Base-by-base conservation (phyloP, 2,329 filamentous ascomycete genomes). In the Colletotrichum eremochloae region DNA sequence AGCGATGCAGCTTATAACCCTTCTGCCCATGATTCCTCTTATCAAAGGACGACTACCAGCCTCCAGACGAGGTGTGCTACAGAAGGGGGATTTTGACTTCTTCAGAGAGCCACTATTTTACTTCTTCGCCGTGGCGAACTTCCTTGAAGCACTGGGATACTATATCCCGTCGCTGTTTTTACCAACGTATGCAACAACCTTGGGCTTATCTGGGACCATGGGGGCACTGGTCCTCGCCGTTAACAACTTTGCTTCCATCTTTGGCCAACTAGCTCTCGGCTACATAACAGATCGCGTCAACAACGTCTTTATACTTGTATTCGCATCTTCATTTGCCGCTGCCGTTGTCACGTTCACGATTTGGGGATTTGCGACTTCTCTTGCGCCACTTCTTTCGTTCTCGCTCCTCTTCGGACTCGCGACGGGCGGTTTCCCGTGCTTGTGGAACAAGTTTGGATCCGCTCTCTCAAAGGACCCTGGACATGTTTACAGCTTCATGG, bases 161-260 rank as follows among this genome's bases (percentile, higher is more conserved):
- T 88, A 87, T 61, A 82, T 90, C n/a, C 88, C 88, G 1, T 82
- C 85, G 2, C 84, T 88, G 0, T 89, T 88, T 74, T 79, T 90
- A 4, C 85, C 85, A 3, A 82, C 83, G 0, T 89, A 87, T 73
- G 87, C 87, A 3, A 81, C 84, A 9, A 76, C 84, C 1, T 42
- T 79, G 1, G 78, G 78, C 5, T 74, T 82, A 1, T 80, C 86
- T 1, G 81, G 84, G 0, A 79, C 82, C 0, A 75, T 81, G 8
- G 79, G 86, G 2, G 84, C 86, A 0, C 74, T 88, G 11, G 83
- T 88, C 38, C 81, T 88, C 6, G 81, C 84, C 0, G 74, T 86
- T 2, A 83, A 86, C 77, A 88, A 88, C 72, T 74, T 84, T 0
- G 83, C 86, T 0, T 82, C 84, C 0, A 86, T 86, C 7, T 74